Conservation (phyloP, 441 rosid species). For the Erysimum cheiri region DNA sequence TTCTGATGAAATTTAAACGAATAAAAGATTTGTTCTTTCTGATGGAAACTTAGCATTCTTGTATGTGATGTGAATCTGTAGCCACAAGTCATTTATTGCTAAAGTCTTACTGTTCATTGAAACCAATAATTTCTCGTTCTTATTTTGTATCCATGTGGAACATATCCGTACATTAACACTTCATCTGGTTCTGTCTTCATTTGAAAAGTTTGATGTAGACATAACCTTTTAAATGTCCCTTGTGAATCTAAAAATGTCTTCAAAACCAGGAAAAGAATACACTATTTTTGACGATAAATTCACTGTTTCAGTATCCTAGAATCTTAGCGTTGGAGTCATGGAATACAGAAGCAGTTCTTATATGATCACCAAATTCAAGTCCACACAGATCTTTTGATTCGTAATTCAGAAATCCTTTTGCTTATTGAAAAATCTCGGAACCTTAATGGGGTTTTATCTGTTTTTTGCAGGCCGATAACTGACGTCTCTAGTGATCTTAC, state of each 20-base stretch:
- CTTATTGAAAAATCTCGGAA: slow-evolving; percentile 25
- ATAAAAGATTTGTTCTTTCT: slow-evolving; percentile 16
- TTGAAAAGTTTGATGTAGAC: slow-evolving; percentile 36
- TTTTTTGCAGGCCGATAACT: slow-evolving; percentile 86
- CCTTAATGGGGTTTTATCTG: slow-evolving; percentile 30
- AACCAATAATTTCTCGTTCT: slow-evolving; percentile 29
- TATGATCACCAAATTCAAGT: slow-evolving; percentile 37
- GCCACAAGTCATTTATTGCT: slow-evolving; percentile 32
- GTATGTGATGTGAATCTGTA: slow-evolving; percentile 33
- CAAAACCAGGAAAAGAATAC: slow-evolving; percentile 18
- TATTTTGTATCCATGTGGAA: slow-evolving; percentile 38
- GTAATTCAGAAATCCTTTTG: background rate
- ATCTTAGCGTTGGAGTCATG: slow-evolving; percentile 49
- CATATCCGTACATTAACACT: slow-evolving; percentile 38
- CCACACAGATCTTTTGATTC: slow-evolving; percentile 31
- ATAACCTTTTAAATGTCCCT: slow-evolving; percentile 11
- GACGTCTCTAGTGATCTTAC: slow-evolving; percentile 95
- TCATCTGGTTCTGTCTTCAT: slow-evolving; percentile 38
- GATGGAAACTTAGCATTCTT: slow-evolving; percentile 11
- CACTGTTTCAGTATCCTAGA: slow-evolving; percentile 36
- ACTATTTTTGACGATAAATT: slow-evolving; percentile 9
- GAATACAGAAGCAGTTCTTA: slow-evolving; percentile 47
- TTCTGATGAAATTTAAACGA: background rate
- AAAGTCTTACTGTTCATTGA: slow-evolving; percentile 28
- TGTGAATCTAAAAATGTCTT: slow-evolving; percentile 30